phyloP scores from a whole-genome alignment of 176 grass and related monocot species.

The Phyllostachys edulis region DNA sequence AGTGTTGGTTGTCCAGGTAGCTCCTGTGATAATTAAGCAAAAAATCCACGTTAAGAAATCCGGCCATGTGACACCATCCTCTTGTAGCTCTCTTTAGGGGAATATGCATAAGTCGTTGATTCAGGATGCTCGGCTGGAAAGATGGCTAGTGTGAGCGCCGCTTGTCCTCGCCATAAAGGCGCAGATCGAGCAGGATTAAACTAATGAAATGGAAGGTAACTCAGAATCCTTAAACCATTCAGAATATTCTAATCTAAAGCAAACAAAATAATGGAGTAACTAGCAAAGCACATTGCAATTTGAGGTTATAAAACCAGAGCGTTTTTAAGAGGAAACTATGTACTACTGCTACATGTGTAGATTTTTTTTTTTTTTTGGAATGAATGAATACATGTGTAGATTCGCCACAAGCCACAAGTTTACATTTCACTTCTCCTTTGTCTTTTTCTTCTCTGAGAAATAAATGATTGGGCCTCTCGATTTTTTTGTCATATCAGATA shows the following conservation, averaged over 20 bases:
- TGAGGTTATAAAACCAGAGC: background rate
- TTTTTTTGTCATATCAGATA: background rate
- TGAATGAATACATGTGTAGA: background rate
- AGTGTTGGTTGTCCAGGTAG: background rate
- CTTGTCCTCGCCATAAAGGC: background rate
- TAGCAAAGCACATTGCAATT: background rate
- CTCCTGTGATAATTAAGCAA: background rate
- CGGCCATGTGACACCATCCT: background rate
- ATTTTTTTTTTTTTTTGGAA: background rate
- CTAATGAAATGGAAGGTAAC: background rate
- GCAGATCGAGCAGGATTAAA: background rate
- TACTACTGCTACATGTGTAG: background rate
- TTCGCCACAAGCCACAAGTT: background rate
- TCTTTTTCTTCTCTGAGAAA: background rate
- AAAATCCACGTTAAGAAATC: background rate
- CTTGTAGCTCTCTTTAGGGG: background rate
- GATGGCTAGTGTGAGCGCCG: background rate
- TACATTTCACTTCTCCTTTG: background rate
- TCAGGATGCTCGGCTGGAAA: conserved; percentile 8
- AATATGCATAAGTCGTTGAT: background rate
- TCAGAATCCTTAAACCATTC: background rate
- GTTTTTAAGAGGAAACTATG: background rate
- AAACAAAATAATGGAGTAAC: background rate
- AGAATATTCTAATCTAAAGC: background rate
- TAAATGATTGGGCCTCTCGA: background rate